Evolutionary conservation across 352 stramenopile genomes (phyloP).

Genomic region (Phytopythium oedochilum): DNA sequence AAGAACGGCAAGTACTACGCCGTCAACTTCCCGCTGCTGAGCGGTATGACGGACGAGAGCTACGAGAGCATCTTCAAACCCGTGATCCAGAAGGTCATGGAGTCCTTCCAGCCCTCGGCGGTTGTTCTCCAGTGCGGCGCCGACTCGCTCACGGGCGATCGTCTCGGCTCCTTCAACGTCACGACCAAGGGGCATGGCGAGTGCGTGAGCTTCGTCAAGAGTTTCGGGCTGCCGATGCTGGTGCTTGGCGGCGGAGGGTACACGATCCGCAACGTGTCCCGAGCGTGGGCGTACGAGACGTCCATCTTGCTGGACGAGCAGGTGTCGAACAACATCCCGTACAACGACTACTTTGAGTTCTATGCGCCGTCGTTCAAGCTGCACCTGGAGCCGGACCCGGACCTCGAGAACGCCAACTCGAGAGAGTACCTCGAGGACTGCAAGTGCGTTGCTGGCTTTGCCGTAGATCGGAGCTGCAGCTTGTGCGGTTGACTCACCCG

Average conservation of each 20-base stretch:
- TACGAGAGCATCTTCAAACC: slow-evolving; percentile 98
- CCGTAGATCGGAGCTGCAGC: no score
- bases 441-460: no score
- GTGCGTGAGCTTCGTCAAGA: slow-evolving; percentile 86
- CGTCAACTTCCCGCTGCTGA: slow-evolving; percentile 96
- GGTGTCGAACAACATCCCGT: slow-evolving; percentile 77
- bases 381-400: slow-evolving; percentile 72
- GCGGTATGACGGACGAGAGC: slow-evolving; percentile 94
- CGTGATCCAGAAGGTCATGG: slow-evolving; percentile 93
- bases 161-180: slow-evolving; percentile 98
- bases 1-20: slow-evolving; percentile 94
- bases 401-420: slow-evolving; percentile 82
- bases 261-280: slow-evolving; percentile 84
- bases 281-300: slow-evolving; percentile 98
- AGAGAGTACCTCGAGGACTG: slow-evolving; percentile 81
- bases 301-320: slow-evolving; percentile 88
- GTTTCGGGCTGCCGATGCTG: slow-evolving; percentile 79
- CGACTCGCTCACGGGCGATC: slow-evolving; percentile 96
- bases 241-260: slow-evolving; percentile 85
- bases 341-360: slow-evolving; percentile 87
- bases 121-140: slow-evolving; percentile 98
- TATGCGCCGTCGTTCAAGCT: slow-evolving; percentile 84
- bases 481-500: background rate
- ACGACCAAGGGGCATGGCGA: slow-evolving; percentile 85
- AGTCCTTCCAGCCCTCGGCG: slow-evolving; percentile 84